Conservation (phyloP, 805 yeast genomes). For the Alloascoidea africana region DNA sequence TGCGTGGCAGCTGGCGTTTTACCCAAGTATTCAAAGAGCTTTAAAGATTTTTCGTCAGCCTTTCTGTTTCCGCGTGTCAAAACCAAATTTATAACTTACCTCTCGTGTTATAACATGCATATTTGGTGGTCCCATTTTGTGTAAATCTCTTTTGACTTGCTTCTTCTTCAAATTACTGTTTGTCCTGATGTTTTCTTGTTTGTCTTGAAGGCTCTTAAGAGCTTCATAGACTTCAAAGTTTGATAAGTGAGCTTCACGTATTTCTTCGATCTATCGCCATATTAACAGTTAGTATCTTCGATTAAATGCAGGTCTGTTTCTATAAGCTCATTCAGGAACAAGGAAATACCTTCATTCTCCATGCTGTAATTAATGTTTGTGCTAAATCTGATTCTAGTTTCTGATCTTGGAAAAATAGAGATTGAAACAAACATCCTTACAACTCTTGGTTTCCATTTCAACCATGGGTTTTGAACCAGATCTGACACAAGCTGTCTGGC, state of each 20-base stretch:
- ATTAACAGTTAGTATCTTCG: constrained; percentile 1
- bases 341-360: too few relatives aligned
- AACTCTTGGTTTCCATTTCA: too few relatives aligned
- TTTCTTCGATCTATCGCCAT: constrained; percentile 26
- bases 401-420: too few relatives aligned
- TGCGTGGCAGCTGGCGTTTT: constrained; percentile 20
- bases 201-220: constrained; percentile 26
- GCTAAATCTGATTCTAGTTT: too few relatives aligned
- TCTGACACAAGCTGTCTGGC: too few relatives aligned
- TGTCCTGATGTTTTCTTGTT: constrained; percentile 8
- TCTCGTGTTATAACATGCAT: neutral
- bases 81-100: neutral
- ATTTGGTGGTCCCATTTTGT: neutral
- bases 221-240: constrained; percentile 42
- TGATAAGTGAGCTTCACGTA: constrained; percentile 37
- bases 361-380: too few relatives aligned
- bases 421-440: too few relatives aligned
- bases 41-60: too few relatives aligned
- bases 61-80: too few relatives aligned
- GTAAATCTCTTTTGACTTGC: neutral
- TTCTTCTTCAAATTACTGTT: neutral
- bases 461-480: too few relatives aligned
- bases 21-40: constrained; percentile 22
- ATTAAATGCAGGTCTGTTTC: too few relatives aligned
- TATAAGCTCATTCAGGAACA: too few relatives aligned